Evolutionary conservation across 768 basidiomycete species (phyloP).

Genomic region (Leccinum pellstonianum): DNA sequence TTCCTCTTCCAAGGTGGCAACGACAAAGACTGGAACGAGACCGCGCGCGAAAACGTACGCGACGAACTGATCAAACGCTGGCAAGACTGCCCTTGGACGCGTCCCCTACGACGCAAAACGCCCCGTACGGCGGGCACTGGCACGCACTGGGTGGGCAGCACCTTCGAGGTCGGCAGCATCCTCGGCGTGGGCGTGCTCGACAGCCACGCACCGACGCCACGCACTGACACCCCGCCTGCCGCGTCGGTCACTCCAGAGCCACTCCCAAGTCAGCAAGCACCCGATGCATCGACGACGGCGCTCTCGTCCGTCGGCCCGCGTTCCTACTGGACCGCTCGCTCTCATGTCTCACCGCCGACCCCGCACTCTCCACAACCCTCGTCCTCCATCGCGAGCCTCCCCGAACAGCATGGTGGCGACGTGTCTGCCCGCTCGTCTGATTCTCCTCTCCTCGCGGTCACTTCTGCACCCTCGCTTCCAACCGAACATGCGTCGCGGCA

Average conservation of each 20-base stretch:
- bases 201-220: slow-evolving; percentile 10
- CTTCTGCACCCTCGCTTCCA: slow-evolving; percentile 12
- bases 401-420: slow-evolving; percentile 14
- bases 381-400: slow-evolving; percentile 14
- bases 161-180: slow-evolving; percentile 77
- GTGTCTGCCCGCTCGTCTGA: slow-evolving; percentile 24
- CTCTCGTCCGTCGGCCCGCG: slow-evolving; percentile 21
- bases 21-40: slow-evolving; percentile 64
- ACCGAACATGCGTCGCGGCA: slow-evolving; percentile 6
- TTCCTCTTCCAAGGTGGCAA: slow-evolving; percentile 66
- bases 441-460: slow-evolving; percentile 20
- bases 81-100: slow-evolving; percentile 68
- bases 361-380: slow-evolving; percentile 7
- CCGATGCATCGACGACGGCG: slow-evolving; percentile 21
- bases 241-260: neutral
- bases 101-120: slow-evolving; percentile 36
- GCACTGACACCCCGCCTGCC: neutral
- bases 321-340: slow-evolving; percentile 24
- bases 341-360: slow-evolving; percentile 18
- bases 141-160: slow-evolving; percentile 64
- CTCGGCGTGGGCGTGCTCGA: slow-evolving; percentile 65
- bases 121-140: slow-evolving; percentile 2
- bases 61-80: slow-evolving; percentile 61
- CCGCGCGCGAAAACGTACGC: slow-evolving; percentile 46
- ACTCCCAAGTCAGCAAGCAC: slow-evolving; percentile 1